Evolutionary conservation across 2,329 filamentous ascomycete genomes (phyloP).

Genomic region (Cryphonectria japonica): DNA sequence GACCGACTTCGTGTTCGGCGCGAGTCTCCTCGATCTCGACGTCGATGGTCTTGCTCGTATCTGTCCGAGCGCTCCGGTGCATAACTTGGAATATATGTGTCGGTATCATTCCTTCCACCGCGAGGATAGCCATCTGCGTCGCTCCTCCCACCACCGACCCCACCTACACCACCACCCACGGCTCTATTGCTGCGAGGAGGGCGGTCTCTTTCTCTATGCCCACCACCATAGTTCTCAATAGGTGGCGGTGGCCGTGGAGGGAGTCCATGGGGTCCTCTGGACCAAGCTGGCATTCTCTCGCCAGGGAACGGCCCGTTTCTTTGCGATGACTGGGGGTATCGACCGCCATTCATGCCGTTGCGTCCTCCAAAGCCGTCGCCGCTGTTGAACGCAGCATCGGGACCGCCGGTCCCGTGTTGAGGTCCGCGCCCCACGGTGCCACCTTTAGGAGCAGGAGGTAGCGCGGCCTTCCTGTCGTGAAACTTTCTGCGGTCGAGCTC

Average conservation of each 20-base stretch:
- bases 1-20: slow-evolving; percentile 26
- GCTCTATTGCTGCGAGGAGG: slow-evolving; percentile 30
- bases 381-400: slow-evolving; percentile 55
- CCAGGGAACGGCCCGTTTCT: slow-evolving; percentile 37
- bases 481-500: slow-evolving; percentile 94
- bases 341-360: slow-evolving; percentile 52
- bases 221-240: slow-evolving; percentile 38
- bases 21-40: slow-evolving; percentile 24
- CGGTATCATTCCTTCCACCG: slow-evolving; percentile 40
- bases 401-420: slow-evolving; percentile 44
- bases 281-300: slow-evolving; percentile 57
- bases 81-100: slow-evolving; percentile 57
- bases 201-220: slow-evolving; percentile 39
- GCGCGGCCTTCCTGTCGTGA: slow-evolving; percentile 79
- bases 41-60: slow-evolving; percentile 38
- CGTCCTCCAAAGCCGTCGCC: slow-evolving; percentile 54
- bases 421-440: slow-evolving; percentile 83
- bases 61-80: slow-evolving; percentile 44
- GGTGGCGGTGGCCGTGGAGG: slow-evolving; percentile 57
- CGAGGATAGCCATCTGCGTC: slow-evolving; percentile 30
- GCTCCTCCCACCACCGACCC: slow-evolving; percentile 44
- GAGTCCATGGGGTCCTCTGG: slow-evolving; percentile 48
- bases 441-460: slow-evolving; percentile 89
- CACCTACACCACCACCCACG: slow-evolving; percentile 44
- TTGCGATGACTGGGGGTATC: slow-evolving; percentile 44